These are phyloP conservation scores for Hortiboletus flavorubellus DNA, from an alignment of 768 basidiomycete species.

Conservation along the genomic window DNA sequence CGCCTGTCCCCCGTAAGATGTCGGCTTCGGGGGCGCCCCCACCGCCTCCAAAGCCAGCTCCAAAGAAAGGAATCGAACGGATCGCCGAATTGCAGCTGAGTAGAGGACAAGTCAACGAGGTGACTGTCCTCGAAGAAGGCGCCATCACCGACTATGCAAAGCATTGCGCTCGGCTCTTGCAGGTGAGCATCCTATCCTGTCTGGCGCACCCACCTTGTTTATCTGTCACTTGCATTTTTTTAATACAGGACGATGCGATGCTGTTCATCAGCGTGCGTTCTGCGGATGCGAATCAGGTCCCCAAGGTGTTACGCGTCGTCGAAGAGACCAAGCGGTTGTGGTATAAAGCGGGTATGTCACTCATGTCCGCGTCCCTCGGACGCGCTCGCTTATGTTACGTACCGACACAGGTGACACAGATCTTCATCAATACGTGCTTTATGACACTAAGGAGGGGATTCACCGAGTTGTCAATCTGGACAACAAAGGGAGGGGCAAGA, in stretches of 20 bases:
- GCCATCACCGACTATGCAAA: conserved; percentile 61
- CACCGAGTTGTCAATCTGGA: conserved; percentile 68
- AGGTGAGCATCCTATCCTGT: conserved; percentile 38
- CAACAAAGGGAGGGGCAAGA: conserved; percentile 39
- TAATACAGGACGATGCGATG: conserved; percentile 69
- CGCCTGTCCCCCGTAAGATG: neutral
- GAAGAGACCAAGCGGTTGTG: conserved; percentile 76
- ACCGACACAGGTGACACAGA: conserved; percentile 50
- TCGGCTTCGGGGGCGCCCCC: conserved; percentile 30
- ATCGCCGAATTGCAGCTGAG: conserved; percentile 69
- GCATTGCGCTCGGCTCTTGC: conserved; percentile 60
- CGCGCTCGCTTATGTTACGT: conserved; percentile 27
- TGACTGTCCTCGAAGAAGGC: conserved; percentile 67
- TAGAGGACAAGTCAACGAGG: conserved; percentile 71
- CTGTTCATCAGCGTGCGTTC: conserved; percentile 75
- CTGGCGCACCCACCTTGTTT: neutral
- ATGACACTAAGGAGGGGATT: conserved; percentile 45
- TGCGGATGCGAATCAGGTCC: conserved; percentile 56
- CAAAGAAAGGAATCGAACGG: conserved; percentile 62
- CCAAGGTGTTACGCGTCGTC: conserved; percentile 77
- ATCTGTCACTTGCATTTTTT: neutral
- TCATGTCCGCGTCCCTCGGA: neutral
- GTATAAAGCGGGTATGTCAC: conserved; percentile 61
- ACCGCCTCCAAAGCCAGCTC: conserved; percentile 58
- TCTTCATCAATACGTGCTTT: conserved; percentile 72